Evolutionary conservation across 768 basidiomycete genomes (phyloP), one percentile per base, ranked within the genome.

Genomic region (Psilocybe cubensis): DNA sequence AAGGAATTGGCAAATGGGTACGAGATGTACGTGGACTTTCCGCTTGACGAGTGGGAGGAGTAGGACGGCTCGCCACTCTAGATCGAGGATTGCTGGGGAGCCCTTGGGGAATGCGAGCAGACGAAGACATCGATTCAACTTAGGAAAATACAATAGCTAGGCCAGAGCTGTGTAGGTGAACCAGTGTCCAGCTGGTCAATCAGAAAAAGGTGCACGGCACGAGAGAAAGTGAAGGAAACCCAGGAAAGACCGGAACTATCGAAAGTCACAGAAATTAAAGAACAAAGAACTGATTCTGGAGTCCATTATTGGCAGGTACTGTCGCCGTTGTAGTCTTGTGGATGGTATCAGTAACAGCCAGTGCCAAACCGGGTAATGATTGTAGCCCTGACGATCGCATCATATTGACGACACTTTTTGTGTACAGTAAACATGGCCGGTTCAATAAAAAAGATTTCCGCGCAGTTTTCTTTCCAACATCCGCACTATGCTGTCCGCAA

Each of bases 41-140:
- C 14, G 9, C 12, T 41, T 38, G 56, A 18, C 21, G 52, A 51
- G 28, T 57, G 40, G 38, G 40, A 43, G 38, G 40, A 20, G 52
- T 24, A 40, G 52, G n/a, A 44, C 40, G 57, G 25, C 58, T 47
- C 53, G 45, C 54, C 51, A 51, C 28, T 45, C 62, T 58, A 44
- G 62, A 48, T 21, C 68, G 68, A 42, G 68, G 68, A 42, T 67
- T 69, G 38, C 50, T 58, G 54, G 68, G 68, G 50, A 69, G 66
- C 20, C 68, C 68, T n/a, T 58, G 52, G 21, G 50, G 54, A 60
- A 52, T 42, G 46, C 48, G 61, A 49, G 63, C 51, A 18, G 47
- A 38, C n/a, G 57, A 50, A 50, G 58, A 45, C 50, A 60, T 59
- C n/a, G 28, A 43, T 59, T 38, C 28, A 40, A 27, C 18, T 51